phyloP scores from a whole-genome alignment of 1,139 yeast species.

The Diutina catenulata region DNA sequence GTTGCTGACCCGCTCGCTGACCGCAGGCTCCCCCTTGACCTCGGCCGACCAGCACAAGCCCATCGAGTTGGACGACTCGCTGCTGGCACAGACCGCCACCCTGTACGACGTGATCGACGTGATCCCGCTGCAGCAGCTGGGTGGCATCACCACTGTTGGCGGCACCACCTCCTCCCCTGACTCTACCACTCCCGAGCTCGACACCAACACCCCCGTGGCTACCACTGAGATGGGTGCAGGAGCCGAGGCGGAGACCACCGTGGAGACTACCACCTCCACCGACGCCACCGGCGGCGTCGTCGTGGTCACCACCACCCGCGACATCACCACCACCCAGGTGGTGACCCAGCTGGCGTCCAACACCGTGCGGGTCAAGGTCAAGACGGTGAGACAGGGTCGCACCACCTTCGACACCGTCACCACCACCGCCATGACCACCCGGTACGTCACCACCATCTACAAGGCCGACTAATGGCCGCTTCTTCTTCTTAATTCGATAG shows the following conservation, averaged over 20 bases:
- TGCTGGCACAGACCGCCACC: no score
- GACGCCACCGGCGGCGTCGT: constrained; percentile 2
- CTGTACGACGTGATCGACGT: no score
- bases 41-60: no score
- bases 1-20: no score
- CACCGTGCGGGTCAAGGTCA: background rate
- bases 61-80: no score
- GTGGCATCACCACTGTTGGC: background rate
- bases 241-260: no score
- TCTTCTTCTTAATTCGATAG: background rate
- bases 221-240: no score
- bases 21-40: no score
- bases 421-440: constrained; percentile 3
- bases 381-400: background rate
- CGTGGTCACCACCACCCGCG: background rate
- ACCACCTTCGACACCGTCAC: background rate
- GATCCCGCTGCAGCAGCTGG: no score
- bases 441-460: constrained; percentile 3
- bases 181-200: background rate
- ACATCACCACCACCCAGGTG: background rate
- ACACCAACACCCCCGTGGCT: background rate
- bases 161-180: background rate
- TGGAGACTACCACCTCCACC: background rate
- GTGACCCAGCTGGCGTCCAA: background rate
- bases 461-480: background rate